Evolutionary conservation across 805 yeast species (phyloP).

Genomic region (Nakazawaea sp.): DNA sequence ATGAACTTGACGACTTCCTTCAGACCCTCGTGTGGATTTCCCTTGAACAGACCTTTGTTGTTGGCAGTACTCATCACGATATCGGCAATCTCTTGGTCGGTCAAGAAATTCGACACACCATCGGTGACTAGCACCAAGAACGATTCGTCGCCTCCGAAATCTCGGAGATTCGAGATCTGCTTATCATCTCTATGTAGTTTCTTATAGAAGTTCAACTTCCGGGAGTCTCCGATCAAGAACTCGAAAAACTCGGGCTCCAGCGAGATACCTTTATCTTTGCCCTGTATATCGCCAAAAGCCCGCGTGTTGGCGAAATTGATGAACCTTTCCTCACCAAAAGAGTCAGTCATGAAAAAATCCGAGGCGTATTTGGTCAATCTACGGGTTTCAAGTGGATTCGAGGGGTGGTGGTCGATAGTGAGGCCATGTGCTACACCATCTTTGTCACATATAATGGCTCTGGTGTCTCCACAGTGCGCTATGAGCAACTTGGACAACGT

Average conservation of each 20-base stretch:
- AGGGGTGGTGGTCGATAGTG: constrained; percentile 82
- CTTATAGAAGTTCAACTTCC: constrained; percentile 27
- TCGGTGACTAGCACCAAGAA: constrained; percentile 80
- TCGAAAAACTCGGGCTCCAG: constrained; percentile 89
- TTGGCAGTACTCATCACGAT: constrained; percentile 64
- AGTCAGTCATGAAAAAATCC: constrained; percentile 69
- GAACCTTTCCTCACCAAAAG: constrained; percentile 89
- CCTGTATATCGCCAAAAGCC: constrained; percentile 83
- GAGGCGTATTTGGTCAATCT: constrained; percentile 61
- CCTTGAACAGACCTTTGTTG: constrained; percentile 57
- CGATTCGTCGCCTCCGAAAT: constrained; percentile 78
- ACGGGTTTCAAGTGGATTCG: constrained; percentile 68
- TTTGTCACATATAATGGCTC: constrained; percentile 78
- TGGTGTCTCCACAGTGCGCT: constrained; percentile 92
- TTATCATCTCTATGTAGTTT: constrained; percentile 16
- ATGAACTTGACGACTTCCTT: constrained; percentile 79
- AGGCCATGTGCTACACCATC: constrained; percentile 74
- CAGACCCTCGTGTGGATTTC: constrained; percentile 83
- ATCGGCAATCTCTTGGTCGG: constrained; percentile 91
- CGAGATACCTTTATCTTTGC: constrained; percentile 76
- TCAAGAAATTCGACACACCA: constrained; percentile 74
- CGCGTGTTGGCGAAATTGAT: constrained; percentile 83
- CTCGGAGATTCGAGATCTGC: constrained; percentile 18
- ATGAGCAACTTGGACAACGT: constrained; percentile 63
- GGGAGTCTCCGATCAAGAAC: constrained; percentile 57